Evolutionary conservation across 2,329 filamentous ascomycete genomes (phyloP).

Genomic region (Allantophomopsis lycopodina): DNA sequence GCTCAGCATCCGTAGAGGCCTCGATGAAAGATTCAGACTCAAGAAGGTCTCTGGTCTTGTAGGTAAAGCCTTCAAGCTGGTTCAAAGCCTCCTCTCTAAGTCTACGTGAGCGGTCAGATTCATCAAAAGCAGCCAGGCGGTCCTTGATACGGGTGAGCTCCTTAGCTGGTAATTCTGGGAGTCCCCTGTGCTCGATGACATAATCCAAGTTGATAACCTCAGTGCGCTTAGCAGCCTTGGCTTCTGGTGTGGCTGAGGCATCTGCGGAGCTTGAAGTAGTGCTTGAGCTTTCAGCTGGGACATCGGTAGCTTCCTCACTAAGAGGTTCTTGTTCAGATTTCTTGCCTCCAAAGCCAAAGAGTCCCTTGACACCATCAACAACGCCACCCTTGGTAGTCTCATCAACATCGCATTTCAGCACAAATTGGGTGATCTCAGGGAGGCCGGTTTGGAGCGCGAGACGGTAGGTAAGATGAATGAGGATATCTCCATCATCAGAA

Average conservation of each 20-base stretch:
- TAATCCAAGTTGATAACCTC: slow-evolving; percentile 17
- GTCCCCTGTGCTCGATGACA: slow-evolving; percentile 12
- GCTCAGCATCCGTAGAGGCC: slow-evolving; percentile 55
- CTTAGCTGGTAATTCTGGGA: slow-evolving; percentile 11
- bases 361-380: slow-evolving; percentile 88
- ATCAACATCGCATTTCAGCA: slow-evolving; percentile 75
- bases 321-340: slow-evolving; percentile 70
- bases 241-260: slow-evolving; percentile 13
- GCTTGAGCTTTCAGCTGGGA: slow-evolving; percentile 16
- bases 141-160: slow-evolving; percentile 26
- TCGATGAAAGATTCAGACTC: slow-evolving; percentile 62
- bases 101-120: slow-evolving; percentile 65
- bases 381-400: slow-evolving; percentile 57
- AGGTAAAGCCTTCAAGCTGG: slow-evolving; percentile 86
- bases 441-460: slow-evolving; percentile 63
- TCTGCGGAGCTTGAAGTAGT: slow-evolving; percentile 35
- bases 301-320: slow-evolving; percentile 41
- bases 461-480: slow-evolving; percentile 65
- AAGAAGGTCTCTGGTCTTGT: slow-evolving; percentile 72
- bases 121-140: slow-evolving; percentile 71
- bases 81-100: slow-evolving; percentile 80
- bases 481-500: slow-evolving; percentile 59
- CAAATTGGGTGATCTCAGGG: slow-evolving; percentile 63
- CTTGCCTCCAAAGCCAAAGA: slow-evolving; percentile 87
- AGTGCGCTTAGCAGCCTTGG: slow-evolving; percentile 15